Base-by-base conservation (phyloP, 1,284 basidiomycete species). In the Pyrrhoderma noxium region DNA sequence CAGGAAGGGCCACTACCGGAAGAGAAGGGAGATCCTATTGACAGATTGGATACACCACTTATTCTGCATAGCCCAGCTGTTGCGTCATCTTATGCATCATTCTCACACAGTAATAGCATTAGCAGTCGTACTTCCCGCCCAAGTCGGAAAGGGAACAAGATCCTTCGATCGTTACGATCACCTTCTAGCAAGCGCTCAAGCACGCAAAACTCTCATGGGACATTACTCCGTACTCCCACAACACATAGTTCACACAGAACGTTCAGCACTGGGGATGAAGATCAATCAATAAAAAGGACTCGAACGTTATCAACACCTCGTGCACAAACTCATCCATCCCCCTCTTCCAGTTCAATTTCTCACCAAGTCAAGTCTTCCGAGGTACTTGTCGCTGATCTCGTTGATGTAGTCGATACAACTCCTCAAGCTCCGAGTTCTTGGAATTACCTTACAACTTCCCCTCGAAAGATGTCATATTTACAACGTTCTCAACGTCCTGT, bases 161-260 rank as follows among this genome's bases (percentile, higher is more conserved):
- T 53, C 3, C 46, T 53, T n/a, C 52, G 52, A 9, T 53, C 52
- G 11, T 2, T 39, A 18, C 52, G 36, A n/a, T 41, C 45, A 22
- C 45, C 39, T 19, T 52, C 50, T 9, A 53, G 45, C 21, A 47
- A 16, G 35, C 46, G 45, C 27, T 41, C 45, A 9, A 52, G 51
- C 38, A 18, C 42, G 19, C 37, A 36, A 22, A 14, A 43, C 11
- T 53, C 52, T 8, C 22, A 38, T n/a, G 52, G 52, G 3, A 36
- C 16, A 40, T 40, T 25, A 13, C 49, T 42, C 11, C 45, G 41
- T n/a, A 52, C 51, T 8, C 51, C 45, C 8, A 21, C 40, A 5
- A 52, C 38, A 27, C 42, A 37, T 45, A 43, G 22, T 34, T 39
- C 51, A n/a, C 18, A 18, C 9, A 42, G 45, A 16, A 31, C 50